A percentile compares a stretch with the other conserved stretches of the same genome.
phyloP scores from a whole-genome alignment of 169 alveolate species.

The Plasmodium vivax region DNA sequence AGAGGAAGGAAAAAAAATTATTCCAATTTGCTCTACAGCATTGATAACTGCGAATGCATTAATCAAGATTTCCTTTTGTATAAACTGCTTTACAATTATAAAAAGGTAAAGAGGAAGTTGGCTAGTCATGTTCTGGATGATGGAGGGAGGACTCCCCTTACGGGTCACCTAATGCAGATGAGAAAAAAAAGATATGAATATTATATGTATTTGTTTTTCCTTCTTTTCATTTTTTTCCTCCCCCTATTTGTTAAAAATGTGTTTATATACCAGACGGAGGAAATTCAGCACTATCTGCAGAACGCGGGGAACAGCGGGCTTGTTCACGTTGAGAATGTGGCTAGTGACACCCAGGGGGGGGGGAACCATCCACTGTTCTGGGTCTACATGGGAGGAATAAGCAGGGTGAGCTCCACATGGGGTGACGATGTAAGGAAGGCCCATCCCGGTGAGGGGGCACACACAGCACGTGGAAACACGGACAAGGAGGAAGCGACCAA shows the following conservation, averaged over 20 bases:
- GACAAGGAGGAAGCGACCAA: background rate
- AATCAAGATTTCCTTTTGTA: conserved; percentile 58
- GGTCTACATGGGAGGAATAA: conserved; percentile 15
- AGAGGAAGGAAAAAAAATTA: conserved; percentile 26
- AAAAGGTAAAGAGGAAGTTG: conserved; percentile 32
- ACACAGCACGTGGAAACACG: background rate
- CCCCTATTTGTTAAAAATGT: conserved; percentile 55
- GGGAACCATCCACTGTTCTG: conserved; percentile 12
- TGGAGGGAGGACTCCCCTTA: background rate
- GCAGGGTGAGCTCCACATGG: background rate
- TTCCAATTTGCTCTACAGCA: conserved; percentile 40
- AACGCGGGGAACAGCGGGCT: background rate
- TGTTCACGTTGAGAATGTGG: background rate
- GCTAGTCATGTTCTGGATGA: background rate
- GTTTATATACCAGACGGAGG: conserved; percentile 35
- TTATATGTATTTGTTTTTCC: conserved; percentile 49
- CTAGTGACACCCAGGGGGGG: background rate
- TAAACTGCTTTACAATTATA: conserved; percentile 49
- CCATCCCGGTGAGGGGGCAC: background rate
- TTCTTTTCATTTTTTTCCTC: conserved; percentile 34
- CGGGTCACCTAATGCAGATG: background rate
- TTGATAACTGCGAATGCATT: conserved; percentile 55
- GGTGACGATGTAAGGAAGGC: background rate
- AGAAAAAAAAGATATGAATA: conserved; percentile 44
- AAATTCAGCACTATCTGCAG: conserved; percentile 8